These are phyloP conservation scores for Fraxinus nigra DNA, from an alignment of 305 asterid species.

Conservation along the genomic window DNA sequence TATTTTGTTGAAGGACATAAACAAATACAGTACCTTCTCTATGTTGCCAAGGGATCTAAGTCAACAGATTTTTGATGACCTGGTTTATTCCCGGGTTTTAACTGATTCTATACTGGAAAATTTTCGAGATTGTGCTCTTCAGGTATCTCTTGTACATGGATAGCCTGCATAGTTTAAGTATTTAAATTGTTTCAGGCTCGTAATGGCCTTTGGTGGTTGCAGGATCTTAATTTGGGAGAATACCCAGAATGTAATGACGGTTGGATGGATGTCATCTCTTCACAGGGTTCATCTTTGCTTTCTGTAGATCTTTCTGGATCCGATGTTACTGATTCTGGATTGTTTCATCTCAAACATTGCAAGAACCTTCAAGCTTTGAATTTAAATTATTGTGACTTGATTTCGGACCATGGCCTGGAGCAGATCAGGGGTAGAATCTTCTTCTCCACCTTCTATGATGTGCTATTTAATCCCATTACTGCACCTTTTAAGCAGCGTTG, in stretches of 20 bases:
- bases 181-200: neutral
- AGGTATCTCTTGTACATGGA: constrained; percentile 43
- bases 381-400: constrained; percentile 74
- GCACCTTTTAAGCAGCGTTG: neutral
- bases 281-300: constrained; percentile 85
- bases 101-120: constrained; percentile 58
- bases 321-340: constrained; percentile 72
- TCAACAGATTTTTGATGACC: constrained; percentile 84
- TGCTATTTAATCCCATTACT: neutral
- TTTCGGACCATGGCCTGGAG: constrained; percentile 71
- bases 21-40: constrained; percentile 60
- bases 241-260: constrained; percentile 66
- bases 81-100: constrained; percentile 61
- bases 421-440: constrained; percentile 48
- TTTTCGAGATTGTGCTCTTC: constrained; percentile 93
- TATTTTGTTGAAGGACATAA: constrained; percentile 58
- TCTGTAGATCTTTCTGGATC: constrained; percentile 81
- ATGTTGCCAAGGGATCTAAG: constrained; percentile 87
- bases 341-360: constrained; percentile 64
- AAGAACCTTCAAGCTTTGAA: constrained; percentile 60
- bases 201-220: constrained; percentile 21
- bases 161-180: neutral
- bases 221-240: constrained; percentile 88
- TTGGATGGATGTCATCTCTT: constrained; percentile 80
- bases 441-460: neutral